Evolutionary conservation across 306 rosid species (phyloP).

Genomic region (Cyclanthera cordifolia): DNA sequence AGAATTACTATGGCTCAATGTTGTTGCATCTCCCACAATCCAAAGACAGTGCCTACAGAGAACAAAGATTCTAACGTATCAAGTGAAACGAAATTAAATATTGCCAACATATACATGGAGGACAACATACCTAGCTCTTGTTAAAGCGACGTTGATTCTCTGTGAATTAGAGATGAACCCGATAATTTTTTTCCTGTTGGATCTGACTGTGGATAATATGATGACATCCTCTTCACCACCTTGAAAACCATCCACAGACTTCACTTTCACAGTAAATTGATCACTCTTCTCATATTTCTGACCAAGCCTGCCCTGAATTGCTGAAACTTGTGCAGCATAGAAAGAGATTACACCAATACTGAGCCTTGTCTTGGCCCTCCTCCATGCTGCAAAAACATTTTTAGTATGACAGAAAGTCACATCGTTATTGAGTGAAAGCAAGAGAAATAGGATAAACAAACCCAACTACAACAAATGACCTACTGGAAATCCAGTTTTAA

Average conservation of each 20-base stretch:
- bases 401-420: conserved; percentile 8
- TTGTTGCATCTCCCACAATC: conserved; percentile 51
- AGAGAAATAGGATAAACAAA: not conserved
- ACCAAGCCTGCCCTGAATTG: conserved; percentile 42
- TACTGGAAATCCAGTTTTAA: conserved; percentile 9
- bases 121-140: conserved; percentile 55
- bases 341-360: conserved; percentile 66
- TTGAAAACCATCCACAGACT: conserved; percentile 72
- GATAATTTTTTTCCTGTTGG: conserved; percentile 26
- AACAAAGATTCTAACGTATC: not conserved
- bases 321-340: conserved; percentile 71
- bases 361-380: conserved; percentile 23
- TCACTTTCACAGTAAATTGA: conserved; percentile 54
- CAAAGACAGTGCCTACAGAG: conserved; percentile 47
- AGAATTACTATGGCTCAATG: conserved; percentile 25
- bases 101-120: not conserved
- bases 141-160: conserved; percentile 70
- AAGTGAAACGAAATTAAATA: not conserved
- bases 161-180: conserved; percentile 40
- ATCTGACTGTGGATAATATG: conserved; percentile 64
- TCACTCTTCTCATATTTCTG: conserved; percentile 21
- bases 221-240: conserved; percentile 75
- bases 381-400: conserved; percentile 44
- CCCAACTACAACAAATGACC: conserved; percentile 2
- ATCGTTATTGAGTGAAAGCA: not conserved